Evolutionary conservation across 176 grass and related monocot species (phyloP).

Genomic region (Lolium perenne): DNA sequence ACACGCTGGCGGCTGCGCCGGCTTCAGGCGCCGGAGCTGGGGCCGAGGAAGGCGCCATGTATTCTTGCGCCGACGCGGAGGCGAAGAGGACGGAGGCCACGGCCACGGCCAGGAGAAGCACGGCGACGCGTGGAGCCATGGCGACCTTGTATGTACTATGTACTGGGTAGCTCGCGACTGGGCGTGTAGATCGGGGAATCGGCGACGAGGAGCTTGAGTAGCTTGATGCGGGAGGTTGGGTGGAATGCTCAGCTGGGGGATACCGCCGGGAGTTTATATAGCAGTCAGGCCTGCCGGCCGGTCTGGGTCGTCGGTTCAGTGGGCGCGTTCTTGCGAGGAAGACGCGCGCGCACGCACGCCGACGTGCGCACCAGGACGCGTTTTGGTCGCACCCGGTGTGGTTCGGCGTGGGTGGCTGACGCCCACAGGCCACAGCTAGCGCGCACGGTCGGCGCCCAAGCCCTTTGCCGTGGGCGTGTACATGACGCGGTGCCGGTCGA

Average conservation of each 20-base stretch:
- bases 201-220: background rate
- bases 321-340: no score
- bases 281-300: background rate
- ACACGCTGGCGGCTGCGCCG: background rate
- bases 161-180: no score
- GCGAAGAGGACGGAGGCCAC: background rate
- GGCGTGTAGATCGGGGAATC: background rate
- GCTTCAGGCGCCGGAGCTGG: background rate
- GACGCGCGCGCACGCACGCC: no score
- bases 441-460: no score
- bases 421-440: no score
- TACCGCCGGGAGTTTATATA: background rate
- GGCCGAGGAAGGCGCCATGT: background rate
- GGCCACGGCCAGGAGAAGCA: background rate
- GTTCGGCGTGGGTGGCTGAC: no score
- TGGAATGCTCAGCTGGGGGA: background rate
- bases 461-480: no score
- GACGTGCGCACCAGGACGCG: no score
- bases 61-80: background rate
- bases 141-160: no score
- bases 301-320: no score
- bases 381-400: no score
- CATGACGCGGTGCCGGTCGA: no score
- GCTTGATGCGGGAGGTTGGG: background rate
- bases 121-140: background rate